phyloP scores from a whole-genome alignment of 2,329 filamentous ascomycete genomes.

The Ascocoryne sarcoides region DNA sequence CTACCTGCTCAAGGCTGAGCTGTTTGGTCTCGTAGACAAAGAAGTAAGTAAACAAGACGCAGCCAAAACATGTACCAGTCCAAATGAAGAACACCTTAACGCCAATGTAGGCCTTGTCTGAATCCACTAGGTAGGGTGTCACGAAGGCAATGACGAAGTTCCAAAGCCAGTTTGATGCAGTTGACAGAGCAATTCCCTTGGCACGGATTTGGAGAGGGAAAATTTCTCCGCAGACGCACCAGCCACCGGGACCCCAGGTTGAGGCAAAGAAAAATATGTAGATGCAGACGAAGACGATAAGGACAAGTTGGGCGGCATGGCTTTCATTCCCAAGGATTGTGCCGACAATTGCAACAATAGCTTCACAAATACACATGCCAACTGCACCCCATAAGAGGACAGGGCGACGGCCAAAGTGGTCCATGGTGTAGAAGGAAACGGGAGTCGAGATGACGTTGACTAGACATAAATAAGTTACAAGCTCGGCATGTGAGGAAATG shows the following conservation, averaged over 20 bases:
- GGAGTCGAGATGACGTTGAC: conserved; percentile 82
- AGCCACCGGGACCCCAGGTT: conserved; percentile 64
- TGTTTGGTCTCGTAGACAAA: conserved; percentile 61
- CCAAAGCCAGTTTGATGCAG: conserved; percentile 83
- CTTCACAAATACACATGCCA: conserved; percentile 79
- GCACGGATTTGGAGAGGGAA: conserved; percentile 71
- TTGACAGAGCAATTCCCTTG: conserved; percentile 76
- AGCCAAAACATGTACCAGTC: conserved; percentile 45
- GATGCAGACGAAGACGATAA: conserved; percentile 58
- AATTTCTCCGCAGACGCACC: conserved; percentile 79
- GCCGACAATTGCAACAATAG: conserved; percentile 63
- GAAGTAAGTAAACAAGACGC: conserved; percentile 45
- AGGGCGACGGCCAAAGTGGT: conserved; percentile 69
- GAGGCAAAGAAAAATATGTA: conserved; percentile 80
- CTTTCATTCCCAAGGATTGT: conserved; percentile 56
- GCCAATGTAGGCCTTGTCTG: conserved; percentile 32
- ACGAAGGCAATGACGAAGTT: conserved; percentile 65
- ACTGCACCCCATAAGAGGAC: conserved; percentile 70
- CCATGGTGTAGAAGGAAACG: conserved; percentile 70
- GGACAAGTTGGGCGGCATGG: conserved; percentile 20
- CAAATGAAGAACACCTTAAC: conserved; percentile 42
- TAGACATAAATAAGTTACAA: background rate
- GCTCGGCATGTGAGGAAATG: background rate
- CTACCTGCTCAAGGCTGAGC: conserved; percentile 61
- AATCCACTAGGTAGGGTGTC: conserved; percentile 59